These are phyloP conservation scores for Suhomyces faveliae DNA, from an alignment of 805 yeast species.

Conservation along the genomic window DNA sequence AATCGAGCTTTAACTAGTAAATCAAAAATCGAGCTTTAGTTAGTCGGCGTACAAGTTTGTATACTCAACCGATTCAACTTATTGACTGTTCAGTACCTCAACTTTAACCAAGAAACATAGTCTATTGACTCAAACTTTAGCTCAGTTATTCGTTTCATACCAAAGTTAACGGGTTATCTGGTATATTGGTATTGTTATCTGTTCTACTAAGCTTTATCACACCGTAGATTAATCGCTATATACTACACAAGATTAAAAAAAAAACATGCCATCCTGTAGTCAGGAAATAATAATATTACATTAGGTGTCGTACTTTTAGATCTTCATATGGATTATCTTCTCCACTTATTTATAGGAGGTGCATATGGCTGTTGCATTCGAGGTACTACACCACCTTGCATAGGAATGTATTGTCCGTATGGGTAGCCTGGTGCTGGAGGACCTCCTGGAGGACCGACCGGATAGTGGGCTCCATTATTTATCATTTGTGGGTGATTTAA, in stretches of 20 bases:
- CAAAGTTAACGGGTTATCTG: too few species aligned
- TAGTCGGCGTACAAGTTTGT: too few species aligned
- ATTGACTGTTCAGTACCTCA: too few species aligned
- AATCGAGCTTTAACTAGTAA: too few species aligned
- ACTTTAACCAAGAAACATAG: too few species aligned
- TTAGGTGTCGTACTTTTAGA: background rate
- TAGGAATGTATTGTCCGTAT: constrained; percentile 37
- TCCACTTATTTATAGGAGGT: constrained; percentile 25
- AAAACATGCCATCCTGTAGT: background rate
- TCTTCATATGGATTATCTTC: constrained; percentile 14
- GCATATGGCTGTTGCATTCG: constrained; percentile 18
- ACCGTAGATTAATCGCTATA: background rate
- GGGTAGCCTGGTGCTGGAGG: constrained; percentile 36
- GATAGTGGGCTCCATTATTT: constrained; percentile 15
- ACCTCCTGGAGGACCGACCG: constrained; percentile 15
- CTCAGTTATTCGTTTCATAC: too few species aligned
- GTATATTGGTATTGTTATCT: too few species aligned
- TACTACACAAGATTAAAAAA: background rate
- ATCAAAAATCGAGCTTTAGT: too few species aligned
- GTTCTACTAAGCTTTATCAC: background rate
- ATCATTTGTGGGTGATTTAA: constrained; percentile 21
- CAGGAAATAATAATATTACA: background rate
- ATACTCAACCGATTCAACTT: too few species aligned
- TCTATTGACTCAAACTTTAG: too few species aligned
- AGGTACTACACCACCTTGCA: constrained; percentile 31